These are phyloP conservation scores for Pseudonectria foliicola DNA, from an alignment of 2,329 filamentous ascomycete genomes.

Conservation along the genomic window DNA sequence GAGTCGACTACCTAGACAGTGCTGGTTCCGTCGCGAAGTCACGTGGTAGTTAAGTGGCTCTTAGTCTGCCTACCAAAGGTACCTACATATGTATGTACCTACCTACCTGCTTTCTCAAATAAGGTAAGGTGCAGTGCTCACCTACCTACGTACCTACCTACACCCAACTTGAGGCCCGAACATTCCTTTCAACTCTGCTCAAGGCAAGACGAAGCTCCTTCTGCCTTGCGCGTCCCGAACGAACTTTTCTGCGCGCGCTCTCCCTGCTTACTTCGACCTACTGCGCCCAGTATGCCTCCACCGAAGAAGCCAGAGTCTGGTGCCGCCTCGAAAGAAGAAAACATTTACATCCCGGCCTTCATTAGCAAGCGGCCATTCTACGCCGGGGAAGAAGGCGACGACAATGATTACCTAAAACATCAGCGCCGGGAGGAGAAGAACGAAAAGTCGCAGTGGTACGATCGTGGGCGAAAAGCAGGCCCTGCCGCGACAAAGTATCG, in stretches of 20 bases:
- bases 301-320: constrained; percentile 26
- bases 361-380: constrained; percentile 99
- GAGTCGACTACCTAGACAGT: not conserved
- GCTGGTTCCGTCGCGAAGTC: constrained; percentile 15
- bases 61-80: constrained; percentile 3
- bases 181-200: constrained; percentile 1
- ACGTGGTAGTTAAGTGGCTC: constrained; percentile 21
- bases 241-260: constrained; percentile 1
- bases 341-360: constrained; percentile 97
- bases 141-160: too few species aligned
- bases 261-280: not conserved
- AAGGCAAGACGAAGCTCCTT: constrained; percentile 1
- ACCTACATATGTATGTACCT: constrained; percentile 14
- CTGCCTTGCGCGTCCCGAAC: constrained; percentile 1
- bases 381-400: constrained; percentile 68
- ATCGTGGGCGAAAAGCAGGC: constrained; percentile 75
- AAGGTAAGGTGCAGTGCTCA: not conserved
- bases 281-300: constrained; percentile 21
- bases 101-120: constrained; percentile 8
- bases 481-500: constrained; percentile 93
- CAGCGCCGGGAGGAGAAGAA: constrained; percentile 63
- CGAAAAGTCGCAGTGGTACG: constrained; percentile 81
- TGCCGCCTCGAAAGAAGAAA: constrained; percentile 70
- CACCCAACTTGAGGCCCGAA: not conserved
- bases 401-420: constrained; percentile 90